Conservation (phyloP, 2,329 filamentous ascomycete genomes). For the Sporothrix inflata region DNA sequence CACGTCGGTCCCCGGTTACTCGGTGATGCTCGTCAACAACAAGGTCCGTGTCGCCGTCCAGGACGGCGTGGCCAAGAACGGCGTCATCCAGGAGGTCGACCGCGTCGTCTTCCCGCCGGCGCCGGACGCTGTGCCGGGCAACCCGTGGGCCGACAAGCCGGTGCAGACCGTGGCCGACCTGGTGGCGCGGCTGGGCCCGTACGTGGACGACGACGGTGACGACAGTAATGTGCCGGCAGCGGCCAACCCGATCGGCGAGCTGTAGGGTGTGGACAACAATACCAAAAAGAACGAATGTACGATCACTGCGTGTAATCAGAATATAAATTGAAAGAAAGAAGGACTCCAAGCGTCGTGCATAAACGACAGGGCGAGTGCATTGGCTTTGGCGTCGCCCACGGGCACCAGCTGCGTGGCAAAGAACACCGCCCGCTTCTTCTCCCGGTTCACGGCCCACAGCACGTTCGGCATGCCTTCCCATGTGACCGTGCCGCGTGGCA, state of each 20-base stretch:
- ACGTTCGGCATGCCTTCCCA: conserved; percentile 8
- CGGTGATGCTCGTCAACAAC: conserved; percentile 75
- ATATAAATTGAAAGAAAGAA: neutral
- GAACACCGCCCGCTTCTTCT: neutral
- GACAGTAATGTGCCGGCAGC: neutral
- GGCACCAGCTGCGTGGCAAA: conserved; percentile 10
- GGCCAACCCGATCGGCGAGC: neutral
- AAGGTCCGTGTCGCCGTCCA: conserved; percentile 66
- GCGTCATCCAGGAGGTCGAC: conserved; percentile 78
- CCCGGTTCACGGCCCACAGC: neutral
- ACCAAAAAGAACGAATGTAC: neutral
- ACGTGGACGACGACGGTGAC: conserved; percentile 29
- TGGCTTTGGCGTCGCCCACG: neutral
- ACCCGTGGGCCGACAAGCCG: conserved; percentile 12
- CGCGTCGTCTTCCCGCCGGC: conserved; percentile 76
- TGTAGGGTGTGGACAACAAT: conserved; percentile 13
- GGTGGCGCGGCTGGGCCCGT: conserved; percentile 28
- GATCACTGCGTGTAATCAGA: conserved; percentile 2
- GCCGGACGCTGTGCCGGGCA: conserved; percentile 37
- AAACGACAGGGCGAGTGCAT: neutral
- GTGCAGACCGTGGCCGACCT: conserved; percentile 29
- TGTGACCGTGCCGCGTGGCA: neutral
- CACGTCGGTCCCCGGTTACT: conserved; percentile 66
- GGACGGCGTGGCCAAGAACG: conserved; percentile 75
- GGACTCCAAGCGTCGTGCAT: neutral